phyloP scores from a whole-genome alignment of 768 basidiomycete species.

The Pisolithus microcarpus region DNA sequence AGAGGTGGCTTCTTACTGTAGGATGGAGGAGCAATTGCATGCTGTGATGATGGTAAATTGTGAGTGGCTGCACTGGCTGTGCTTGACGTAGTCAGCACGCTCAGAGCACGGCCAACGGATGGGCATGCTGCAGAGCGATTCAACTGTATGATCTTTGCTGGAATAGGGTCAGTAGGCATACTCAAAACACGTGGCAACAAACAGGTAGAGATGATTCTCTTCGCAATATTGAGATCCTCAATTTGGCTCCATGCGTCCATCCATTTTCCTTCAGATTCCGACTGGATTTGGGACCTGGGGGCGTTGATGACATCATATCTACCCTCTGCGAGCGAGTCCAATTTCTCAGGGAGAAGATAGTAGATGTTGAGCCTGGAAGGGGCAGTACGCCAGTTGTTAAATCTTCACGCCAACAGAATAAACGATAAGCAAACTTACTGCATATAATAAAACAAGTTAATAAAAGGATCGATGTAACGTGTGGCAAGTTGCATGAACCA shows the following conservation, averaged over 20 bases:
- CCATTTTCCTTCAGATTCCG: conserved; percentile 73
- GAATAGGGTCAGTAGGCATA: conserved; percentile 8
- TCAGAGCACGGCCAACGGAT: conserved; percentile 30
- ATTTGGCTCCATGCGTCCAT: conserved; percentile 75
- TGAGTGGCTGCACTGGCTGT: conserved; percentile 20
- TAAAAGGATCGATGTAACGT: conserved; percentile 90
- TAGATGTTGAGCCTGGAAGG: conserved; percentile 75
- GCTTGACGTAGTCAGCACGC: conserved; percentile 21
- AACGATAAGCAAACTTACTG: conserved; percentile 54
- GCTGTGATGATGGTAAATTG: conserved; percentile 17
- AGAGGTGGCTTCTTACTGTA: conserved; percentile 40
- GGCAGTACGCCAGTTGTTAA: neutral
- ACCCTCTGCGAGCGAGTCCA: conserved; percentile 76
- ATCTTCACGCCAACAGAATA: neutral
- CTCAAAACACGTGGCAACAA: conserved; percentile 24
- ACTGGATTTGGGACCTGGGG: conserved; percentile 61
- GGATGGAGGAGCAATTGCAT: conserved; percentile 14
- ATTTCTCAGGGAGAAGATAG: conserved; percentile 91
- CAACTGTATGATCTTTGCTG: conserved; percentile 65
- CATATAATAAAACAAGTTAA: conserved; percentile 99
- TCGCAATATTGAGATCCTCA: conserved; percentile 74
- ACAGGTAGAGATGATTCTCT: conserved; percentile 84
- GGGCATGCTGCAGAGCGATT: conserved; percentile 33
- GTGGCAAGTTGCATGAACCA: conserved; percentile 85
- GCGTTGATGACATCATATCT: conserved; percentile 69